These are phyloP conservation scores for Monosporascus sp. DNA, from an alignment of 2,329 filamentous ascomycete species.

Conservation along the genomic window DNA sequence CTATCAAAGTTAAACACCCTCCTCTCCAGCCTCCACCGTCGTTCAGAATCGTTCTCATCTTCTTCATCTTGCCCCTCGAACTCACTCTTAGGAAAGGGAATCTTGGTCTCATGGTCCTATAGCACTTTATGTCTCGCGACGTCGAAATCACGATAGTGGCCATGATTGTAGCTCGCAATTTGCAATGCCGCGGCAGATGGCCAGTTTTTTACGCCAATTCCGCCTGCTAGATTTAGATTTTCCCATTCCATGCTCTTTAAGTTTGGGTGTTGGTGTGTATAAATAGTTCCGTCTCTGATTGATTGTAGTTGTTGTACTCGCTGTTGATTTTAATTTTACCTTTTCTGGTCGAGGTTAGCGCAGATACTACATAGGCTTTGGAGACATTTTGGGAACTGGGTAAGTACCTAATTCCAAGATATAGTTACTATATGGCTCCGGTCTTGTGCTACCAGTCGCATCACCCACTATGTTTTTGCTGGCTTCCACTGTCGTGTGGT, in stretches of 20 bases:
- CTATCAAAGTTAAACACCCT: not conserved
- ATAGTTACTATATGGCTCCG: too few species aligned
- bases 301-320: not conserved
- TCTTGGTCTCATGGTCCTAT: slow-evolving; percentile 1
- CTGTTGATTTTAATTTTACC: not conserved
- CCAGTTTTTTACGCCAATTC: not conserved
- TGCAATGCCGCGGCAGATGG: slow-evolving; percentile 1
- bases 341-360: not conserved
- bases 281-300: not conserved
- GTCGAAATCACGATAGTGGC: slow-evolving; percentile 2
- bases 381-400: too few species aligned
- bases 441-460: too few species aligned
- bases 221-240: not conserved
- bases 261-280: not conserved
- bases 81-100: not conserved
- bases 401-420: too few species aligned
- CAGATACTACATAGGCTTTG: not conserved
- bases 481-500: too few species aligned
- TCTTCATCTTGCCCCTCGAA: not conserved
- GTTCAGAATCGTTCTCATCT: not conserved
- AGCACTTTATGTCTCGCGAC: not conserved
- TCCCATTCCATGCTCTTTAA: not conserved
- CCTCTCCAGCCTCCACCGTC: not conserved
- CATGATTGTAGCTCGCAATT: not conserved
- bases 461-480: too few species aligned